Evolutionary conservation across 345 rosid genomes (phyloP), one percentile per base, ranked within the genome.

Genomic region (Eucalyptus sideroxylon): DNA sequence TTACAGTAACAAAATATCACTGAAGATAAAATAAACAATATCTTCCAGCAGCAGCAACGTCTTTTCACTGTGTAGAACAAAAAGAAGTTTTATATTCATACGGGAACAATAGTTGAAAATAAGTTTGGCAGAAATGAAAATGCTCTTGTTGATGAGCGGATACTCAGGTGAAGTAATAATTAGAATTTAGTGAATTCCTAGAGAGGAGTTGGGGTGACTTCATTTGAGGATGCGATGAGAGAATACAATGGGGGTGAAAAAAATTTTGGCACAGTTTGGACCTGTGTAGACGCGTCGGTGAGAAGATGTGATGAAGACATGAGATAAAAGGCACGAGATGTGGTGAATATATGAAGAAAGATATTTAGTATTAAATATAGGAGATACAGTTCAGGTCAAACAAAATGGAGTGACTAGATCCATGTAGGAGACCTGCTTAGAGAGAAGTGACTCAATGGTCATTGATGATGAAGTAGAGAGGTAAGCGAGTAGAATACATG

Each of bases 211-310:
- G 27, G 83, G 5, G 23, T 19, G 83, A 6, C 45, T 2, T 6
- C 27, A 72, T 37, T 37, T 37, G 45, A 72, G 83, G 83, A 37
- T 11, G 8, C 15, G 15, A 37, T 72, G 83, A 37, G 83, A 72
- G 45, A 72, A 37, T 37, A 72, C 14, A 72, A 72, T 37, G 1
- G 26, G 15, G 23, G 6, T 37, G 83, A 72, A 72, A 72, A 72
- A 2, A 5, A 2, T 21, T 37, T 72, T 34, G 47, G 0, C 45
- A 77, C 4, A 1, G 47, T 77, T 37, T 77, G 83, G 45, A 72
- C 82, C 45, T 34, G 26, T 34, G 26, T 0, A 53, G 11, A 53
- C 0, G 26, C 0, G 2, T 53, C 26, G 0, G 26, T 37, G 45
- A 72, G 26, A 72, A 72, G 82, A 72, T 37, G 82, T 10, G 82